These are phyloP conservation scores for Chiua virens DNA, from an alignment of 768 basidiomycete genomes.

Conservation along the genomic window DNA sequence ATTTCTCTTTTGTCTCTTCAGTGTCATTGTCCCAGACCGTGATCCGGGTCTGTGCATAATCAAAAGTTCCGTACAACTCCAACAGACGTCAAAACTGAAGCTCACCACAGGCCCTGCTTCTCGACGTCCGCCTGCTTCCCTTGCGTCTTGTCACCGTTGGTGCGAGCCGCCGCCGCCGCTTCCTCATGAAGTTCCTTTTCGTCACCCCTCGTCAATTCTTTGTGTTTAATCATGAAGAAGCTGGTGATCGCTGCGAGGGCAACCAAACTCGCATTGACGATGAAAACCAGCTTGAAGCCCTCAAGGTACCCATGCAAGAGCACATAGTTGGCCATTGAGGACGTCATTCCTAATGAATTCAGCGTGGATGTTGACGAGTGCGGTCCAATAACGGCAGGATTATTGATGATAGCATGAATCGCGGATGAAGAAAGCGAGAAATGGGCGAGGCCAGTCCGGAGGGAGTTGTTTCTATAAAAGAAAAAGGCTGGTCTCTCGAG, in stretches of 20 bases:
- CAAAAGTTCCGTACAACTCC: no score
- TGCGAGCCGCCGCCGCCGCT: constrained; percentile 24
- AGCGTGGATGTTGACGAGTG: constrained; percentile 34
- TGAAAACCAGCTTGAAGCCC: constrained; percentile 61
- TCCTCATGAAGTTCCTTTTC: constrained; percentile 49
- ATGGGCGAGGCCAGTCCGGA: constrained; percentile 40
- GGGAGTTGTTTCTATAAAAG: constrained; percentile 47
- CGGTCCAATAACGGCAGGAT: constrained; percentile 42
- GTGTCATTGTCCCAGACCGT: no score
- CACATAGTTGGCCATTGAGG: constrained; percentile 38
- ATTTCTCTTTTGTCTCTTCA: neutral
- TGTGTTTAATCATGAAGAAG: constrained; percentile 60
- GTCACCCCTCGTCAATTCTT: constrained; percentile 57
- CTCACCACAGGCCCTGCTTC: constrained; percentile 3
- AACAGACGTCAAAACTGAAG: neutral
- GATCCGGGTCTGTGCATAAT: no score
- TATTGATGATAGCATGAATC: constrained; percentile 47
- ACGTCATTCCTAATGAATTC: constrained; percentile 35
- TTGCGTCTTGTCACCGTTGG: neutral
- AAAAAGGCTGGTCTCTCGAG: neutral
- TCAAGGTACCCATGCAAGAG: constrained; percentile 50
- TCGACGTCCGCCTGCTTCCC: neutral
- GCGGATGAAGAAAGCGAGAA: constrained; percentile 38
- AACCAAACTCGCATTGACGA: constrained; percentile 57
- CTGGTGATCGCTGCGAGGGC: constrained; percentile 55